phyloP scores from a whole-genome alignment of 2,329 filamentous ascomycete genomes.

The Epicoccum sorghinum region DNA sequence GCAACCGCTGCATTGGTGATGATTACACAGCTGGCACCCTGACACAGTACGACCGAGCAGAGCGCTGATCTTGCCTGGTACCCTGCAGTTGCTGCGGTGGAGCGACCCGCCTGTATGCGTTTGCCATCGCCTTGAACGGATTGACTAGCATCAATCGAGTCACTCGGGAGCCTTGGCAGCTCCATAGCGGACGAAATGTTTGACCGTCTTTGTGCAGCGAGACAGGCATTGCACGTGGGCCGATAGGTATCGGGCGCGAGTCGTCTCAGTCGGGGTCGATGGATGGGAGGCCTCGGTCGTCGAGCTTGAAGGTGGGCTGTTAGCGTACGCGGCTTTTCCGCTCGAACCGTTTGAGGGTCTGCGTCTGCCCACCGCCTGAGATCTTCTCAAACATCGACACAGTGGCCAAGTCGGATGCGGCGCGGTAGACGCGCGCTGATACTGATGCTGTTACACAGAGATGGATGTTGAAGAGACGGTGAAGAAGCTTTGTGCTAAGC shows the following conservation, averaged over 20 bases:
- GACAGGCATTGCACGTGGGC: constrained; percentile 19
- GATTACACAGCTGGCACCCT: neutral
- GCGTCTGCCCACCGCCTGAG: constrained; percentile 4
- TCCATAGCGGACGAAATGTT: constrained; percentile 3
- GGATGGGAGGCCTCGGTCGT: neutral
- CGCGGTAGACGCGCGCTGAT: neutral
- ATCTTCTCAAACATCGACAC: neutral
- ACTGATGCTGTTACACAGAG: constrained; percentile 6
- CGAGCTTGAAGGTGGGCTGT: neutral
- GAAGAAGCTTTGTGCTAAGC: constrained; percentile 2
- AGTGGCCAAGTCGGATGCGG: neutral
- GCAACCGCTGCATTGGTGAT: neutral
- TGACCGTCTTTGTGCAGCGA: constrained; percentile 8
- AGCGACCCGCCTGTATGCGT: constrained; percentile 10
- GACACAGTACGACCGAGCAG: neutral
- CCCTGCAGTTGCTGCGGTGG: constrained; percentile 8
- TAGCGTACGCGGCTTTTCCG: constrained; percentile 4
- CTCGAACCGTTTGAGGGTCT: neutral
- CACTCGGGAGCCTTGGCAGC: neutral
- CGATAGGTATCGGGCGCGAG: constrained; percentile 13
- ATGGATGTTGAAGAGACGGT: neutral
- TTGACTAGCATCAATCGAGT: constrained; percentile 14
- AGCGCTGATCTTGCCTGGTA: neutral
- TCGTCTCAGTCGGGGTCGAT: constrained; percentile 12
- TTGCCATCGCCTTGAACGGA: neutral